Evolutionary conservation across 306 rosid species (phyloP).

Genomic region (Hippophae tibetana): DNA sequence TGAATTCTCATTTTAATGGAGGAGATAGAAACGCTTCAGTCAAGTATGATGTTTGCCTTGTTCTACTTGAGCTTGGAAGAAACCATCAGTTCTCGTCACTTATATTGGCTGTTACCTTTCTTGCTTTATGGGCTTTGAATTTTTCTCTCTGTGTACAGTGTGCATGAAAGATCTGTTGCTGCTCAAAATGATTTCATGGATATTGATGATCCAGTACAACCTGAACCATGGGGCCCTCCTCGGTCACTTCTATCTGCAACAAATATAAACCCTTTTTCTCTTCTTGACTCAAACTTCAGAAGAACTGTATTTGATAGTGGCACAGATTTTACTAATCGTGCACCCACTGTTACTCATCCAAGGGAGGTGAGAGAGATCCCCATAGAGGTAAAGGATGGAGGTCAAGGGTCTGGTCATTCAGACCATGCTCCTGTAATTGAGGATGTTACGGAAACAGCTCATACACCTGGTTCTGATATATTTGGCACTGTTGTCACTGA

Average conservation of each 20-base stretch:
- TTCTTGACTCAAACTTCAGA: constrained; percentile 35
- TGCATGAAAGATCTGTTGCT: constrained; percentile 28
- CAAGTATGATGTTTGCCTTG: constrained; percentile 30
- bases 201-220: constrained; percentile 42
- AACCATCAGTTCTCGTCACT: constrained; percentile 5
- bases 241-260: constrained; percentile 35
- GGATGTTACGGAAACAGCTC: constrained; percentile 55
- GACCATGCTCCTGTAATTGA: constrained; percentile 47
- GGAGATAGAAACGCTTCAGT: constrained; percentile 49
- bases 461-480: constrained; percentile 36
- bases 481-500: constrained; percentile 42
- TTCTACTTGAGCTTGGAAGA: constrained; percentile 3
- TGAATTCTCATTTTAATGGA: constrained; percentile 71
- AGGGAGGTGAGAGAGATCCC: constrained; percentile 82
- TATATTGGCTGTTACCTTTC: constrained; percentile 3
- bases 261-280: constrained; percentile 41
- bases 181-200: constrained; percentile 75
- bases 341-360: constrained; percentile 60
- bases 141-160: constrained; percentile 26
- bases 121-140: constrained; percentile 12
- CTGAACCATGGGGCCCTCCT: constrained; percentile 36
- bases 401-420: constrained; percentile 42
- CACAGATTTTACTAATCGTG: constrained; percentile 25
- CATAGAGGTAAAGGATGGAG: constrained; percentile 61
- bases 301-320: constrained; percentile 31